A percentile compares a stretch with the other conserved stretches of the same genome.
Conservation (phyloP, 352 stramenopile genomes). For the Phytophthora pinifolia region DNA sequence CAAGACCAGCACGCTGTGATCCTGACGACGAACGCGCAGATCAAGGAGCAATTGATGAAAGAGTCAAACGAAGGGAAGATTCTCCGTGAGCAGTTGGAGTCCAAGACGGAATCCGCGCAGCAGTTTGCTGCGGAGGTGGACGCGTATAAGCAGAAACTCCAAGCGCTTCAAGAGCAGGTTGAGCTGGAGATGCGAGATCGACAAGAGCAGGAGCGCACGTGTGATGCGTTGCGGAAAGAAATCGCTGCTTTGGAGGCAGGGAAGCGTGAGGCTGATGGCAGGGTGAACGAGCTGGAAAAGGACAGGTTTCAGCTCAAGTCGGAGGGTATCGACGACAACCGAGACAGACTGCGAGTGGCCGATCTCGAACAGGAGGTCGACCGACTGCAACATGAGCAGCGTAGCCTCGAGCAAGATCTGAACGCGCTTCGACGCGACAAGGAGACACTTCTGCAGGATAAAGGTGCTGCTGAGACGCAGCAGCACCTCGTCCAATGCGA, state of each 20-base stretch:
- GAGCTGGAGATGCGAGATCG: conserved; percentile 10
- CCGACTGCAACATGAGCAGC: conserved; percentile 17
- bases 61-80: conserved; percentile 48
- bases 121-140: background rate
- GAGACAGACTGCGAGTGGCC: conserved; percentile 2
- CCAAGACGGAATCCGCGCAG: conserved; percentile 7
- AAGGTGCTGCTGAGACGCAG: conserved; percentile 11
- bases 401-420: conserved; percentile 24
- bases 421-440: conserved; percentile 17
- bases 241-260: conserved; percentile 20
- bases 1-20: conserved; percentile 43
- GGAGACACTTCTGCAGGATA: conserved; percentile 5
- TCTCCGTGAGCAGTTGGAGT: conserved; percentile 41
- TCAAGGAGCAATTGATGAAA: conserved; percentile 59
- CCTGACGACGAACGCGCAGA: conserved; percentile 43
- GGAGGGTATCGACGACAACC: conserved; percentile 11
- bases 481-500: conserved; percentile 5
- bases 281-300: conserved; percentile 26
- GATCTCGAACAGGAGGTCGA: conserved; percentile 33
- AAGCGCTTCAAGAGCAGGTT: conserved; percentile 17
- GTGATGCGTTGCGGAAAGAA: conserved; percentile 16
- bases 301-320: conserved; percentile 24
- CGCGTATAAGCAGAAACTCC: conserved; percentile 20
- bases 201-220: conserved; percentile 24
- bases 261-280: conserved; percentile 12